A percentile compares a stretch with the other conserved stretches of the same genome.
phyloP scores from a whole-genome alignment of 805 yeast genomes.

The Candida sakaeoensis region DNA sequence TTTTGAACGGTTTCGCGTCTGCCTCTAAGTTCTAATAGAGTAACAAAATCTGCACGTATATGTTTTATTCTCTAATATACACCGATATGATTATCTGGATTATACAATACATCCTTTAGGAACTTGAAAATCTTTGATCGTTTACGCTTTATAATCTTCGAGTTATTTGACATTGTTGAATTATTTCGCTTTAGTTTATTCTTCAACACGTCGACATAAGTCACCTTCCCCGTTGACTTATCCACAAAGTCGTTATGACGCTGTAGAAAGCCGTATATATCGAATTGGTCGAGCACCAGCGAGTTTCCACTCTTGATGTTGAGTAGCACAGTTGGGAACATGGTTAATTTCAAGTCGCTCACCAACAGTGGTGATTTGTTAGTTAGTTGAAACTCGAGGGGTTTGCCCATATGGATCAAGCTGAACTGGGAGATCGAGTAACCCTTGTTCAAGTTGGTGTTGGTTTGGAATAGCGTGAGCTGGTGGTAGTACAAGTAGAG shows the following conservation, averaged over 20 bases:
- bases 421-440: constrained; percentile 17
- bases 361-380: constrained; percentile 1
- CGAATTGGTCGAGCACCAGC: constrained; percentile 3
- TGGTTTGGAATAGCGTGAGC: constrained; percentile 3
- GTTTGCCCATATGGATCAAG: constrained; percentile 18
- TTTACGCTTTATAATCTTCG: neutral
- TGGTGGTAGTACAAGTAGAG: constrained; percentile 17
- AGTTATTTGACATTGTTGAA: neutral
- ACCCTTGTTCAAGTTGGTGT: no score
- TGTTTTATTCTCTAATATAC: no score
- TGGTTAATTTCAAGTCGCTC: constrained; percentile 3
- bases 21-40: no score
- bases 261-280: constrained; percentile 5
- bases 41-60: no score
- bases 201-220: constrained; percentile 10
- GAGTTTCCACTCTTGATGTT: constrained; percentile 5
- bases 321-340: constrained; percentile 5
- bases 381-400: constrained; percentile 9
- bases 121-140: constrained; percentile 1
- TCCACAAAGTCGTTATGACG: constrained; percentile 4
- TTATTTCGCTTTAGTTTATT: constrained; percentile 8
- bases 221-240: constrained; percentile 11
- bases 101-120: neutral
- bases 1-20: no score
- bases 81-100: neutral